Conservation (phyloP, 2,329 filamentous ascomycete species). For the Ceratocystis harringtonii region DNA sequence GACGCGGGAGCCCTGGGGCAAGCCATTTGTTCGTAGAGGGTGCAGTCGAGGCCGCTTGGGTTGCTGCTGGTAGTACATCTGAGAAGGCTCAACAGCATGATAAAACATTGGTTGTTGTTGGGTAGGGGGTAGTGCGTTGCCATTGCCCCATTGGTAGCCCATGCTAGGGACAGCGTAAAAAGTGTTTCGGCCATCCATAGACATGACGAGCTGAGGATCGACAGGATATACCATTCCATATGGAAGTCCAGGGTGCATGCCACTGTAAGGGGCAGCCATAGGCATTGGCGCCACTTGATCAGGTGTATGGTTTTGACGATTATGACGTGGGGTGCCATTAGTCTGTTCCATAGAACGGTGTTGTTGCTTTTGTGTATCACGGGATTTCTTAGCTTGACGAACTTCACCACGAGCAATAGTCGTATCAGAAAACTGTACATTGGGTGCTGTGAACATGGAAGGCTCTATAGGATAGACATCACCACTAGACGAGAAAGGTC, state of each 20-base stretch:
- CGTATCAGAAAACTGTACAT: not conserved
- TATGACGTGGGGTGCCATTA: not conserved
- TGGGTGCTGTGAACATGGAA: not conserved
- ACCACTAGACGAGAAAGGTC: not conserved
- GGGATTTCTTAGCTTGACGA: not conserved
- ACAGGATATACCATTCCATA: not conserved
- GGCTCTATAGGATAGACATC: not conserved
- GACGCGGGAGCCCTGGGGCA: not conserved
- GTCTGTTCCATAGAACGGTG: not conserved
- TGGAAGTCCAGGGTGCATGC: not conserved
- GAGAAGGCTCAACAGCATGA: not conserved
- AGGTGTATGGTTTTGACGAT: not conserved
- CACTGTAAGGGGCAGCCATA: not conserved
- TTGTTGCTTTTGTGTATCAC: not conserved
- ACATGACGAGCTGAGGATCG: not conserved
- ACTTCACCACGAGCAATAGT: not conserved
- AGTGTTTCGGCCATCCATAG: not conserved
- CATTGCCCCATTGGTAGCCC: not conserved
- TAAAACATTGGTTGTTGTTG: not conserved
- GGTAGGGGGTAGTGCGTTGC: not conserved
- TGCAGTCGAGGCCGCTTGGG: not conserved
- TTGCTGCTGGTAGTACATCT: not conserved
- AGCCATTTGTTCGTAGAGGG: slow-evolving; percentile 4
- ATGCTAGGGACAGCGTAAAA: not conserved
- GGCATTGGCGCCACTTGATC: not conserved